Evolutionary conservation across 306 rosid genomes (phyloP).

Genomic region (Hippophae tibetana): DNA sequence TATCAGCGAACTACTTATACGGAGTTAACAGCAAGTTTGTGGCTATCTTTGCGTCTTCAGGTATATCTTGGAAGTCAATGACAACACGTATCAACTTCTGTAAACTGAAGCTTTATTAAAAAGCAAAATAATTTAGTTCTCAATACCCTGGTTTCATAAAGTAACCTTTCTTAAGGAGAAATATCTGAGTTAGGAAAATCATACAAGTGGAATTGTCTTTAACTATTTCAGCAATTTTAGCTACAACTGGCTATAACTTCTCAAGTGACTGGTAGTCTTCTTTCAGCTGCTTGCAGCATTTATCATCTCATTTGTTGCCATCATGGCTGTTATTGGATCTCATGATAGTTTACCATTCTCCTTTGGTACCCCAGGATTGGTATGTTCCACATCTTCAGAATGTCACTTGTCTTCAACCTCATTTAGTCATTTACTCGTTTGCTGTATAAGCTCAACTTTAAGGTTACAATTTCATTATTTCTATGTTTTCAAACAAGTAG

Average conservation of each 20-base stretch:
- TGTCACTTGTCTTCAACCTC: conserved; percentile 18
- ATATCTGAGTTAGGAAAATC: background rate
- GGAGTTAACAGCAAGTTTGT: conserved; percentile 84
- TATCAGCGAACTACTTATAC: conserved; percentile 92
- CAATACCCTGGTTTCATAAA: background rate
- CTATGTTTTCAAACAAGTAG: too few relatives aligned
- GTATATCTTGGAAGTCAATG: conserved; percentile 26
- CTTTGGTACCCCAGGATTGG: conserved; percentile 93
- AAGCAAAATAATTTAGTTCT: background rate
- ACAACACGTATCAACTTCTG: conserved; percentile 2
- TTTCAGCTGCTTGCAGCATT: conserved; percentile 78
- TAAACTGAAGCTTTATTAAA: conserved; percentile 4
- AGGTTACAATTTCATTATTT: too few relatives aligned
- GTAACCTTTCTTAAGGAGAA: background rate
- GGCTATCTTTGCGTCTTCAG: conserved; percentile 98
- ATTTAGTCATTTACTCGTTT: background rate
- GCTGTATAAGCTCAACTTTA: background rate
- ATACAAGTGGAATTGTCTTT: background rate
- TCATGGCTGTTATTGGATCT: conserved; percentile 85
- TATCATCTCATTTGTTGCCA: conserved; percentile 72
- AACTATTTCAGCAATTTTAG: conserved; percentile 8
- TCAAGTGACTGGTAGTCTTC: conserved; percentile 15
- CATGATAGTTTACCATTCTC: conserved; percentile 50
- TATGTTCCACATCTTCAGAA: conserved; percentile 23
- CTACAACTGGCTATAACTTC: conserved; percentile 12